phyloP scores from a whole-genome alignment of 179 eudicot genomes.

The Heliamphora pulchella region DNA sequence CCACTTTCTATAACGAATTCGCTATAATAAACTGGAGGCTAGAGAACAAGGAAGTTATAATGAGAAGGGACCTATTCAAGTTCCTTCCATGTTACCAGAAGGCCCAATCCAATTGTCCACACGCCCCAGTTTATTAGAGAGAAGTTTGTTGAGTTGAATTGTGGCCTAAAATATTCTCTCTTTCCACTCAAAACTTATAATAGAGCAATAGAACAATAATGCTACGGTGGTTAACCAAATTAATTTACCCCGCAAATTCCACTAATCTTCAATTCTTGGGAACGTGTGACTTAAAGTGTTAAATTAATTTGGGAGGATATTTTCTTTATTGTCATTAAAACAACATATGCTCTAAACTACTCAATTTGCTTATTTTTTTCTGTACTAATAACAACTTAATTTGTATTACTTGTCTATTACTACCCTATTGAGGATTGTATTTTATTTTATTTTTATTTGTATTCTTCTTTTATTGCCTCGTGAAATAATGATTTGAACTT shows the following conservation, averaged over 20 bases:
- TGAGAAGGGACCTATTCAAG: too few species aligned
- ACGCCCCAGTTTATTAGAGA: neutral
- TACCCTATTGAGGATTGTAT: neutral
- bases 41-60: neutral
- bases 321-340: neutral
- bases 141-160: neutral
- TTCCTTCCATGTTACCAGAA: too few species aligned
- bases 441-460: neutral
- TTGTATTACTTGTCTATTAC: neutral
- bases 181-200: neutral
- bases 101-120: too few species aligned
- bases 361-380: neutral
- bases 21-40: neutral
- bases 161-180: neutral
- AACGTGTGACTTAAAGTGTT: too few species aligned
- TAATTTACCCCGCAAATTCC: too few species aligned
- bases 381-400: neutral
- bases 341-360: neutral
- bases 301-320: too few species aligned
- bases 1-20: too few species aligned
- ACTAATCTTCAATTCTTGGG: too few species aligned
- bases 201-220: too few species aligned
- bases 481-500: neutral
- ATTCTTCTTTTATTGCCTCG: constrained; percentile 3
- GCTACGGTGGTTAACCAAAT: too few species aligned